Base-by-base conservation (phyloP, 495 filamentous ascomycete genomes). In the Collariella sp. region DNA sequence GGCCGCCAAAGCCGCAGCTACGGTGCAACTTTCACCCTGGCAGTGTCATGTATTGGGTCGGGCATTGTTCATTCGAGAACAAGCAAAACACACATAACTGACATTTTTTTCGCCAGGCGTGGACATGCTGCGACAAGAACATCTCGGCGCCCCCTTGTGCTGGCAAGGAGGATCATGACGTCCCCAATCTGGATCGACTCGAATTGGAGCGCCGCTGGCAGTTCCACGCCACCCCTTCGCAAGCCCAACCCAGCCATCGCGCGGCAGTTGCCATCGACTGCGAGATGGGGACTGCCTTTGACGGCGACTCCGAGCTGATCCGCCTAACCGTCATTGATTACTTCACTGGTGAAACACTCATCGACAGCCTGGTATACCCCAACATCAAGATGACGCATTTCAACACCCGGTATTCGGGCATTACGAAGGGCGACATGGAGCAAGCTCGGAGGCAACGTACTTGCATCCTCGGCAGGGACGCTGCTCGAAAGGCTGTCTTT, bases 181-280 rank as follows among this genome's bases (percentile, higher is more conserved):
- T n/a, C 18, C 16, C 18, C 0, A 6, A 15, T 0, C 23, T 43
- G 9, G 18, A 20, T 12, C 4, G 16, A 1, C 19, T 35, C 18
- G 31, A 2, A 11, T 34, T 53, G 11, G 15, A 49, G 23, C 0
- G 9, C 4, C 57, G 52, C 7, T 60, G 57, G 57, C 47, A 49
- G 3, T 60, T 56, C 53, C 2, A 52, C 0, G 16, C n/a, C 0
- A 60, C 57, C 7, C 39, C 53, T 9, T 1, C 20, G 0, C 11
- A 47, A 6, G 2, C 18, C 5, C 26, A 5, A 19, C 11, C 29
- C 22, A 20, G 1, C 26, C 54, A 50, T 31, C 52, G 57, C 6
- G 1, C 44, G 5, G 71, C 70, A 1, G 62, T 79, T 7, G 74
- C 68, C 6, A 57, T 80, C n/a, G 72, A 77, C 60, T 79, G 76